Evolutionary conservation across 345 rosid species (phyloP).

Genomic region (Citrus glauca): DNA sequence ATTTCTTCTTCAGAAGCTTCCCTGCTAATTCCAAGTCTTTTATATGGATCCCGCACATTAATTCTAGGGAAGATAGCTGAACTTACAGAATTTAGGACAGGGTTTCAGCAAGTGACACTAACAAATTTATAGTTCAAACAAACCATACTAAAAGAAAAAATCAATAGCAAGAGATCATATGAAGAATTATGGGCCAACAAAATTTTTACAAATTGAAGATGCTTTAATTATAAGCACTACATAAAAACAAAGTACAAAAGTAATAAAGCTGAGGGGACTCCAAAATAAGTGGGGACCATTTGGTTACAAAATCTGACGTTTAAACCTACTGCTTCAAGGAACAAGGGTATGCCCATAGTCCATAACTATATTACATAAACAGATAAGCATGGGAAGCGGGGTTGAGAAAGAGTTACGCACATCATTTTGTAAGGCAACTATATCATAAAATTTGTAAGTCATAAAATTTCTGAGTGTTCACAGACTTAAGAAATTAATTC

Average conservation of each 20-base stretch:
- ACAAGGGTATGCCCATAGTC: not conserved
- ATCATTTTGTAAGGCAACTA: not conserved
- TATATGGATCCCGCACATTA: conserved; percentile 73
- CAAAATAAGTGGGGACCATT: not conserved
- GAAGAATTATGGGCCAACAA: not conserved
- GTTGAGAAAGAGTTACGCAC: not conserved
- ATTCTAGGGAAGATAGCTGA: conserved; percentile 81
- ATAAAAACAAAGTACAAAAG: not conserved
- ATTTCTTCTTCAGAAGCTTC: conserved; percentile 97
- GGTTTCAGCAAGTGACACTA: not conserved
- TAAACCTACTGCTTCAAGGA: not conserved
- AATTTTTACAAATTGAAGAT: not conserved
- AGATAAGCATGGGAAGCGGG: not conserved
- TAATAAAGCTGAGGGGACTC: not conserved
- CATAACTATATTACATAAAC: not conserved
- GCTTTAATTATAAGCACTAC: not conserved
- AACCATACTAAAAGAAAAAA: not conserved
- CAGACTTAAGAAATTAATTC: not conserved
- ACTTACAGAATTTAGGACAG: conserved; percentile 25
- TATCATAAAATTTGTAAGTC: not conserved
- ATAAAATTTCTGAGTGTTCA: not conserved
- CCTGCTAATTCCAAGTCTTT: conserved; percentile 84
- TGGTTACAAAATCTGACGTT: not conserved
- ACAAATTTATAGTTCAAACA: not conserved
- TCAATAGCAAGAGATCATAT: not conserved